Conservation (phyloP, 371 early-diverging fungal species). For the Sporodiniella umbellata region DNA sequence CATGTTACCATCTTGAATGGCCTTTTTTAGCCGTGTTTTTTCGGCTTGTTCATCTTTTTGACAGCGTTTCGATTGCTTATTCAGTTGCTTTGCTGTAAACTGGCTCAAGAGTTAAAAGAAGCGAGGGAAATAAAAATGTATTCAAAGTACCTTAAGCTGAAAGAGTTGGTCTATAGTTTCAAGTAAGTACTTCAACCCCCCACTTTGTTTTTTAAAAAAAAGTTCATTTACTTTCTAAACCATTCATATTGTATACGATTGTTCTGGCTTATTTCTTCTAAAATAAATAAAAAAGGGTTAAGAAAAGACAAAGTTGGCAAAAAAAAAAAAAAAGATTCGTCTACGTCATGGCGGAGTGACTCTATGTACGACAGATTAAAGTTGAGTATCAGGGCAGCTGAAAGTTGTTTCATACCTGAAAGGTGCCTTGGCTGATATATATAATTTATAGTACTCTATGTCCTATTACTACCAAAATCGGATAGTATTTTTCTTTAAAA, state of each 20-base stretch:
- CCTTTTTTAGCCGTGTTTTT: slow-evolving; percentile 89
- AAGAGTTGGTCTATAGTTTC: slow-evolving; percentile 60
- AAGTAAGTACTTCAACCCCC: no score
- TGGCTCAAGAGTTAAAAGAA: slow-evolving; percentile 20
- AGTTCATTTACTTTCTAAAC: slow-evolving; percentile 32
- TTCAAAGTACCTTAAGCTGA: slow-evolving; percentile 58
- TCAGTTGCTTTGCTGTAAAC: slow-evolving; percentile 92
- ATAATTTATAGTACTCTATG: no score
- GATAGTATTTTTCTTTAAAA: no score
- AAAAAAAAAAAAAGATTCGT: not conserved
- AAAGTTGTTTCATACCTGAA: no score
- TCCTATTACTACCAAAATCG: no score
- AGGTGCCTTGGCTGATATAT: no score
- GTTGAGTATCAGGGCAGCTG: not conserved
- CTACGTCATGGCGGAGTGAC: not conserved
- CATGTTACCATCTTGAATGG: slow-evolving; percentile 90
- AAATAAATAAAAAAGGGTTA: not conserved
- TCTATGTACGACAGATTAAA: not conserved
- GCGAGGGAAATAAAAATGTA: slow-evolving; percentile 4
- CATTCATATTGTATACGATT: slow-evolving; percentile 16
- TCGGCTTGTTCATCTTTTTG: slow-evolving; percentile 83
- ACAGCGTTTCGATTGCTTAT: slow-evolving; percentile 81
- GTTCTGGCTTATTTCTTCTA: not conserved
- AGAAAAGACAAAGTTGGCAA: no score
- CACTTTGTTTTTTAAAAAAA: no score